These are phyloP conservation scores for Volutella citrinella DNA, from an alignment of 2,329 filamentous ascomycete genomes.

Conservation along the genomic window DNA sequence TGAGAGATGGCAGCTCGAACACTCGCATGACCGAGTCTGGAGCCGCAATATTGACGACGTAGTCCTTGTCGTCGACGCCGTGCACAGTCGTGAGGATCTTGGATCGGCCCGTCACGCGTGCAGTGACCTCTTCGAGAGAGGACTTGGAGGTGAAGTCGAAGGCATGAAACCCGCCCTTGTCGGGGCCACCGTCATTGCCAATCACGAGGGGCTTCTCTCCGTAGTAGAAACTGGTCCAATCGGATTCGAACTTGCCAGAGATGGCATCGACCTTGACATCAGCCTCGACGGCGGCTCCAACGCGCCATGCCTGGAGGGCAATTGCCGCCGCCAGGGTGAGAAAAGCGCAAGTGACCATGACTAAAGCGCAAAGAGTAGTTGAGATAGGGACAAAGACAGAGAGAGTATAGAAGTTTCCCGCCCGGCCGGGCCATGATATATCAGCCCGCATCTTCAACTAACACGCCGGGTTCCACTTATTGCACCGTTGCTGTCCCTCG, in stretches of 20 bases:
- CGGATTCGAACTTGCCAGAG: slow-evolving; percentile 38
- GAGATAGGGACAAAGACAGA: slow-evolving; percentile 1
- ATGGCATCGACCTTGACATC: slow-evolving; percentile 30
- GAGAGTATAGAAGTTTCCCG: no score
- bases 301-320: slow-evolving; percentile 15
- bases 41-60: slow-evolving; percentile 39
- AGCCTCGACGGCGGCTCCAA: slow-evolving; percentile 15
- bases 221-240: slow-evolving; percentile 41
- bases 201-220: slow-evolving; percentile 35
- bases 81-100: slow-evolving; percentile 42
- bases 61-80: slow-evolving; percentile 32
- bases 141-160: slow-evolving; percentile 31
- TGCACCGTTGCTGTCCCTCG: no score
- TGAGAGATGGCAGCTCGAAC: slow-evolving; percentile 32
- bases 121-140: slow-evolving; percentile 28
- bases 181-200: slow-evolving; percentile 44
- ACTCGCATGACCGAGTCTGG: slow-evolving; percentile 40
- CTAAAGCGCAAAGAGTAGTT: slow-evolving; percentile 7
- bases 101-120: slow-evolving; percentile 39
- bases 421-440: no score
- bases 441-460: no score
- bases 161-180: slow-evolving; percentile 39
- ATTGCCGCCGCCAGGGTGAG: slow-evolving; percentile 20
- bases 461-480: no score
- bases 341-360: slow-evolving; percentile 19